Percentiles rank a stretch among this genome's conserved stretches.
Conservation (phyloP, 2,329 filamentous ascomycete species). For the Tolypocladium paradoxum region DNA sequence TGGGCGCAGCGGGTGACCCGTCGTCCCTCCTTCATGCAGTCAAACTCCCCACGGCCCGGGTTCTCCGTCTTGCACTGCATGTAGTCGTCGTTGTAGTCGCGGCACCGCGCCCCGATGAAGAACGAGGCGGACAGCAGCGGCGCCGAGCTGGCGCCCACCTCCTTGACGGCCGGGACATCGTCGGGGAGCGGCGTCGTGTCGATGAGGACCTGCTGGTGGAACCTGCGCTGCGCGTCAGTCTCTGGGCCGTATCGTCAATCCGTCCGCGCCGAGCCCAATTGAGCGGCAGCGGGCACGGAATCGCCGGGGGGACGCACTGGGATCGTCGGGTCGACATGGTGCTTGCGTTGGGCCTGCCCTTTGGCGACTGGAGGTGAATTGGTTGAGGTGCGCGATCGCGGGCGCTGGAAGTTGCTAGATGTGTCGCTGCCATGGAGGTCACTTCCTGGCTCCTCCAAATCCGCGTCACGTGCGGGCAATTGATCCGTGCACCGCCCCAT, state of each 20-base stretch:
- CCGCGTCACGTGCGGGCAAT: background rate
- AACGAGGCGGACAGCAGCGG: slow-evolving; percentile 85
- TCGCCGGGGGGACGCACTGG: slow-evolving; percentile 22
- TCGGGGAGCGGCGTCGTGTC: slow-evolving; percentile 93
- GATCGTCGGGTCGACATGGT: slow-evolving; percentile 32
- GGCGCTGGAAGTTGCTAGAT: background rate
- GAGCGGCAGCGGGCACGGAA: background rate
- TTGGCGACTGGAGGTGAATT: slow-evolving; percentile 1
- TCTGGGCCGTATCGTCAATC: background rate
- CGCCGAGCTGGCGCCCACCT: slow-evolving; percentile 86
- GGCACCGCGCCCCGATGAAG: slow-evolving; percentile 95
- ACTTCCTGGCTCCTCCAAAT: background rate
- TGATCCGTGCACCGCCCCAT: background rate
- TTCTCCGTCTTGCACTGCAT: slow-evolving; percentile 99
- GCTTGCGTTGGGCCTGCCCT: slow-evolving; percentile 17
- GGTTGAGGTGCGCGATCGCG: background rate
- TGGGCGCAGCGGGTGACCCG: slow-evolving; percentile 93
- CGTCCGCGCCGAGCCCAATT: background rate
- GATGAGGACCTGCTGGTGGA: slow-evolving; percentile 87
- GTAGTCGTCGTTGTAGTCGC: slow-evolving; percentile 94
- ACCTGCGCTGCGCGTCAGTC: slow-evolving; percentile 46
- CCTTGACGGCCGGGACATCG: slow-evolving; percentile 82
- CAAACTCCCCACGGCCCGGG: slow-evolving; percentile 79
- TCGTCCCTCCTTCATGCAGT: slow-evolving; percentile 92
- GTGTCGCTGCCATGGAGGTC: background rate